phyloP scores from a whole-genome alignment of 2,329 filamentous ascomycete genomes.

The Clonostachys rhizophaga region DNA sequence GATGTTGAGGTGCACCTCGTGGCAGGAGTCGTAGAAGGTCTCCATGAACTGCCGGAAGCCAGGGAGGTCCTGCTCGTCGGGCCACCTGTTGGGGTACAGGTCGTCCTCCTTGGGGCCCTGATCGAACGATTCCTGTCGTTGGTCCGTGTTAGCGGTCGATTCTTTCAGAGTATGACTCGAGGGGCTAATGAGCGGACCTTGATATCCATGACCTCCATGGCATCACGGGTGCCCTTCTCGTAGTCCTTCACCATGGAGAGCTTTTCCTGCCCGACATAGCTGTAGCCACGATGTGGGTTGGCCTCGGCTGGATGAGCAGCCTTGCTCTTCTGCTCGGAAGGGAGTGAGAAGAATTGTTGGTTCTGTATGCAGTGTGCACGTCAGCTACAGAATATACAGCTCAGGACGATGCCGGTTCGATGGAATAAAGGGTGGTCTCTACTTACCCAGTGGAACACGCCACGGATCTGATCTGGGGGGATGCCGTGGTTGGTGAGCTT shows the following conservation, averaged over 20 bases:
- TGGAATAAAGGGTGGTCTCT: background rate
- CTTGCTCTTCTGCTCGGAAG: constrained; percentile 15
- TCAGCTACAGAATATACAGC: background rate
- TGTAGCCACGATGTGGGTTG: constrained; percentile 20
- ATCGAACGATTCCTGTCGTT: background rate
- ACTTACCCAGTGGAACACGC: constrained; percentile 21
- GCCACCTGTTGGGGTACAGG: constrained; percentile 1
- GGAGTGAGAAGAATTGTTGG: constrained; percentile 9
- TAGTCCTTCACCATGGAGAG: constrained; percentile 22
- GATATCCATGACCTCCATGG: constrained; percentile 46
- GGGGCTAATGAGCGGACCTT: constrained; percentile 7
- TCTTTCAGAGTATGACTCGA: background rate
- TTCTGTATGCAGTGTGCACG: background rate
- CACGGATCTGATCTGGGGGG: constrained; percentile 15
- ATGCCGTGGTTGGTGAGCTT: constrained; percentile 20
- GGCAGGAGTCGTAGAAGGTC: constrained; percentile 1
- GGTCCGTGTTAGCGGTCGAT: background rate
- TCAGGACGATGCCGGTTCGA: no score
- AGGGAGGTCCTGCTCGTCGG: background rate
- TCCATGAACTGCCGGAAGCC: background rate
- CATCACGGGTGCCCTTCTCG: constrained; percentile 34
- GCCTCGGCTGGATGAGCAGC: constrained; percentile 19
- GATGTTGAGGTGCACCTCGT: background rate
- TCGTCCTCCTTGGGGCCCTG: background rate
- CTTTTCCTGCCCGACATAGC: constrained; percentile 20